phyloP scores from a whole-genome alignment of 106 monocot species.

The Apostasia shenzhenica region DNA sequence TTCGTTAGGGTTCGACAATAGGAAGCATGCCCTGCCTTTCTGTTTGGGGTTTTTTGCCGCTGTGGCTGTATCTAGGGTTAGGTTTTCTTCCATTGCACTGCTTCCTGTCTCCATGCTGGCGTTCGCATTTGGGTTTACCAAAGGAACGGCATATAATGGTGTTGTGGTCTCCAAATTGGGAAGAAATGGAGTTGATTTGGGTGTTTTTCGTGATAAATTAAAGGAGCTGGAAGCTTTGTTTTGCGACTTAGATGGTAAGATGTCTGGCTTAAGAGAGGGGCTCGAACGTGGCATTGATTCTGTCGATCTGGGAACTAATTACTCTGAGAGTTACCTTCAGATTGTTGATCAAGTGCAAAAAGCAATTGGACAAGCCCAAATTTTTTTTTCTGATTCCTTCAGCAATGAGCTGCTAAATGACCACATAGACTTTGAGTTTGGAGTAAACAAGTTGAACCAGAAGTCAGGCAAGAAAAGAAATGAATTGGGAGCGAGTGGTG shows the following conservation, averaged over 20 bases:
- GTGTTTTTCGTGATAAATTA: constrained; percentile 18
- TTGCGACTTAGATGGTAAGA: constrained; percentile 25
- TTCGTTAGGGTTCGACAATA: constrained; percentile 27
- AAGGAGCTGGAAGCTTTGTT: constrained; percentile 31
- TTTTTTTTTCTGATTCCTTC: constrained; percentile 9
- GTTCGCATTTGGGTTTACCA: constrained; percentile 35
- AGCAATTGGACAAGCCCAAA: constrained; percentile 17
- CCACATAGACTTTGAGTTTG: constrained; percentile 9
- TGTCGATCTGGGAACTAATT: constrained; percentile 19
- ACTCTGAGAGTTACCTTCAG: constrained; percentile 29
- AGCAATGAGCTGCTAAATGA: constrained; percentile 7
- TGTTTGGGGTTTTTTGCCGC: constrained; percentile 48
- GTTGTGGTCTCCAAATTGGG: background rate
- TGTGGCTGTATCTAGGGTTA: constrained; percentile 51
- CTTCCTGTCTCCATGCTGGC: constrained; percentile 35
- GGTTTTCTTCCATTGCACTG: constrained; percentile 36
- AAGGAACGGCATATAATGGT: constrained; percentile 16
- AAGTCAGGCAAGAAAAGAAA: constrained; percentile 32
- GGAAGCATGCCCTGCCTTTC: constrained; percentile 42
- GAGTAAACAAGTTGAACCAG: constrained; percentile 20
- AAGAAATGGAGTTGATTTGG: constrained; percentile 9
- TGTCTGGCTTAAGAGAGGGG: constrained; percentile 28
- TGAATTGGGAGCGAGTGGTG: constrained; percentile 18
- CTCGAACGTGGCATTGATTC: constrained; percentile 19
- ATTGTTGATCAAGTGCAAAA: constrained; percentile 27